phyloP scores from a whole-genome alignment of 176 grass and related monocot species.

The Avena eriantha region DNA sequence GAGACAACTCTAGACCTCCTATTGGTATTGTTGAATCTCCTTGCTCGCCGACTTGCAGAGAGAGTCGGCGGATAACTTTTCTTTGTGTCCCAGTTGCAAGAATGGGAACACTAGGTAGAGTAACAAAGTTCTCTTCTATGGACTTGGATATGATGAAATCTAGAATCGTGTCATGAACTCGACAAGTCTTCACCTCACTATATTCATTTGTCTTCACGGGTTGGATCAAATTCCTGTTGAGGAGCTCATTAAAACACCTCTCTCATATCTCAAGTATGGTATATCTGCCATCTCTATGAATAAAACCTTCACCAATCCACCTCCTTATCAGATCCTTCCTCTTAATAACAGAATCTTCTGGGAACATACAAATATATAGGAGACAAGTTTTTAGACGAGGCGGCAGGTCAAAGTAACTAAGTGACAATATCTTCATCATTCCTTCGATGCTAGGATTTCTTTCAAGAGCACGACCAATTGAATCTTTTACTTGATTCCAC shows the following conservation, averaged over 20 bases:
- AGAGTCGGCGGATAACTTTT: background rate
- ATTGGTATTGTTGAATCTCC: background rate
- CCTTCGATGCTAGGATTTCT: background rate
- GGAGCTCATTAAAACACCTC: background rate
- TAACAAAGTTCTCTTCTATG: constrained; percentile 27
- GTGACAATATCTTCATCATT: background rate
- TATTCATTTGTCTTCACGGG: background rate
- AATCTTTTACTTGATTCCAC: background rate
- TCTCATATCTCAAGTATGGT: background rate
- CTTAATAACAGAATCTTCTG: background rate
- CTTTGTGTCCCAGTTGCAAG: too few species aligned
- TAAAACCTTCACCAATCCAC: background rate
- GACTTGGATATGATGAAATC: background rate
- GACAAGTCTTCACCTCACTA: background rate
- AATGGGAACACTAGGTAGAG: background rate
- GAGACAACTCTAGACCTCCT: background rate
- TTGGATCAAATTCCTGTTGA: background rate
- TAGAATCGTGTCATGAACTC: background rate
- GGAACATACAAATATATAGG: background rate
- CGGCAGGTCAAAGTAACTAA: background rate
- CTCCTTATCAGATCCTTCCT: background rate
- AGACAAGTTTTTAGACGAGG: background rate
- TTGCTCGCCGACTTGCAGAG: background rate
- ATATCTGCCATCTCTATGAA: background rate
- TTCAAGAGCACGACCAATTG: background rate